These are phyloP conservation scores for Colletotrichum sidae DNA, from an alignment of 2,329 filamentous ascomycete species.

Conservation along the genomic window DNA sequence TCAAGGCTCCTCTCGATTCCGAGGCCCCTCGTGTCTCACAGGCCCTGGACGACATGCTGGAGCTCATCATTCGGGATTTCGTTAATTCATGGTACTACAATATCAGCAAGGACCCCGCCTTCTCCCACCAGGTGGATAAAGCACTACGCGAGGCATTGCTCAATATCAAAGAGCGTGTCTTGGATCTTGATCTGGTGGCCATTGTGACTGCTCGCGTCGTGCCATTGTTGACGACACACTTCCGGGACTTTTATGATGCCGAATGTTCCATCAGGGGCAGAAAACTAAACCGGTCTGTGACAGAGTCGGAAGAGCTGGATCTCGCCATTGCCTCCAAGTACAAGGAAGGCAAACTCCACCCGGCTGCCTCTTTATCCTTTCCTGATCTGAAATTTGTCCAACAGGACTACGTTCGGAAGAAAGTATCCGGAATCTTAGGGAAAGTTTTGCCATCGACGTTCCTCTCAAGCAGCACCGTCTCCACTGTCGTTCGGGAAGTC, in stretches of 20 bases:
- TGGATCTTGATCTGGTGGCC: constrained; percentile 85
- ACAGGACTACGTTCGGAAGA: constrained; percentile 86
- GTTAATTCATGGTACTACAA: constrained; percentile 88
- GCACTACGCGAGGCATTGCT: constrained; percentile 79
- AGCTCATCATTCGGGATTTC: constrained; percentile 84
- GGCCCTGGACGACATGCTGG: constrained; percentile 82
- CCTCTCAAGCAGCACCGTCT: constrained; percentile 83
- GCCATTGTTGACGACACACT: constrained; percentile 87
- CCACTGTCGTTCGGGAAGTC: constrained; percentile 86
- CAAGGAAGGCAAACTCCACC: constrained; percentile 86
- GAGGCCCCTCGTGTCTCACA: constrained; percentile 82
- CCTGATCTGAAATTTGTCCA: constrained; percentile 87
- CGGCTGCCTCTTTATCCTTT: constrained; percentile 84
- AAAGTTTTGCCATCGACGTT: constrained; percentile 79
- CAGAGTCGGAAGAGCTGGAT: constrained; percentile 96
- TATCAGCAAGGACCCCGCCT: constrained; percentile 84
- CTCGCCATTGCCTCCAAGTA: constrained; percentile 96
- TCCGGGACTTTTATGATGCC: constrained; percentile 91
- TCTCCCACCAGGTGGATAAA: constrained; percentile 88
- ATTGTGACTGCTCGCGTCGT: constrained; percentile 84
- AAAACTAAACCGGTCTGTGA: constrained; percentile 88
- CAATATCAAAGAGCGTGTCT: constrained; percentile 77
- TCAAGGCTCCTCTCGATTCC: constrained; percentile 77
- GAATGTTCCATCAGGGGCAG: constrained; percentile 88
- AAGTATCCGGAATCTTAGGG: constrained; percentile 79